Base-by-base conservation (phyloP, 176 grass and related monocot genomes). In the Oropetium thomaeum region DNA sequence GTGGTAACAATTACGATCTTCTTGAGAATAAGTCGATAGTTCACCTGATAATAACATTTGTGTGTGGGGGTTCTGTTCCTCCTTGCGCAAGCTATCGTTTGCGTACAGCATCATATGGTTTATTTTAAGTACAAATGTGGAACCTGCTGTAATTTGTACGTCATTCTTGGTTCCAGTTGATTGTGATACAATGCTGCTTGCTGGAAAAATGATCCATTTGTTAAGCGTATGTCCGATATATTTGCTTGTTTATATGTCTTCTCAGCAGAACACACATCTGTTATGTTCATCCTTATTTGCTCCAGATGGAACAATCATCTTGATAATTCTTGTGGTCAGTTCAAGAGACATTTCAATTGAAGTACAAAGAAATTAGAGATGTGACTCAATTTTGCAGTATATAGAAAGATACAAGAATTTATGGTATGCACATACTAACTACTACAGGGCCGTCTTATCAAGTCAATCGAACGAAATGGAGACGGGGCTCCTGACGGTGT, bases 401-500 rank as follows among this genome's bases (percentile, higher is more conserved):
- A n/a, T n/a, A n/a, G 17, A 52, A 5, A 14, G 23, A 54, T 9
- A n/a, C n/a, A 53, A 23, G 1, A 10, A 16, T 13, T 2, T 19
- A 17, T 15, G 14, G 20, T 51, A 51, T 51, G 19, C 20, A 51
- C 15, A 14, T 3, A 17, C 4, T 3, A 17, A 10, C 1, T 12
- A 48, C n/a, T n/a, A 15, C 45, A 0, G 15, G 1, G 14, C 15
- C 14, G 5, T n/a, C 12, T 17, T 52, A 52, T n/a, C 7, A 2
- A 19, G 27, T 43, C 53, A 75, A n/a, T 38, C 54, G 8, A 74
- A 60, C 8, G 54, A 59, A 41, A 87, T 3, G 10, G 77, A 81
- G 41, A 89, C 52, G 3, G 87, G 82, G 12, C 77, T 89, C 58
- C 77, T 37, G 1, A 89, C 87, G 30, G 77, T 83, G 58, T 81